phyloP scores from a whole-genome alignment of 2,329 filamentous ascomycete species.

The Cercospora sp. region DNA sequence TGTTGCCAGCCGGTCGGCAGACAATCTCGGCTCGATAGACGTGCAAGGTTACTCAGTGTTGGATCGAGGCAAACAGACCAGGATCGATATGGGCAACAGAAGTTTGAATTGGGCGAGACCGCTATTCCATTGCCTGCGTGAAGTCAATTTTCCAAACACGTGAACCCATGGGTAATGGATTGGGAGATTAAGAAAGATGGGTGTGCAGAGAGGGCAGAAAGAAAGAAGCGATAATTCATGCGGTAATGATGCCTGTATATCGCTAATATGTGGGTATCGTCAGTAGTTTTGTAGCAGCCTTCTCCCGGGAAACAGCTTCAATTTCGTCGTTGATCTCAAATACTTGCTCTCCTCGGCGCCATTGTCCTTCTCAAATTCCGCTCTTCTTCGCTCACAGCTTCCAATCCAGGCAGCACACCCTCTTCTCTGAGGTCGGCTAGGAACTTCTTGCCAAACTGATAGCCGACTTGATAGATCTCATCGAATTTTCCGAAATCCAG shows the following conservation, averaged over 20 bases:
- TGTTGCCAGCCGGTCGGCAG: neutral
- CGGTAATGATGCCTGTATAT: neutral
- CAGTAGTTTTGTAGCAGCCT: neutral
- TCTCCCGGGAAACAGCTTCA: neutral
- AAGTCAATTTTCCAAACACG: neutral
- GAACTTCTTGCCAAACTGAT: slow-evolving; percentile 80
- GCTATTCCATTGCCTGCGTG: neutral
- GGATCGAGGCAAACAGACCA: neutral
- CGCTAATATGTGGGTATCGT: slow-evolving; percentile 6
- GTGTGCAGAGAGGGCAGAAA: neutral
- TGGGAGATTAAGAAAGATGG: neutral
- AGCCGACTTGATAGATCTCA: slow-evolving; percentile 90
- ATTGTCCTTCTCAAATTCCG: slow-evolving; percentile 55
- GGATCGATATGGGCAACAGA: neutral
- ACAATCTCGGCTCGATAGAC: neutral
- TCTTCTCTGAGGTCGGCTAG: slow-evolving; percentile 74
- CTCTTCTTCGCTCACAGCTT: slow-evolving; percentile 52
- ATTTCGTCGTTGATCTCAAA: slow-evolving; percentile 32
- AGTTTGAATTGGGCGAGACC: neutral
- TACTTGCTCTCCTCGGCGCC: slow-evolving; percentile 53
- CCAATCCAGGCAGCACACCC: slow-evolving; percentile 66
- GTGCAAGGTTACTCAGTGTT: neutral
- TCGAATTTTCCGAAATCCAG: slow-evolving; percentile 97
- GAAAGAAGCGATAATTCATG: neutral
- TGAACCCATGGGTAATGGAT: neutral